Evolutionary conservation across 441 rosid species (phyloP).

Genomic region (Eruca vesicaria): DNA sequence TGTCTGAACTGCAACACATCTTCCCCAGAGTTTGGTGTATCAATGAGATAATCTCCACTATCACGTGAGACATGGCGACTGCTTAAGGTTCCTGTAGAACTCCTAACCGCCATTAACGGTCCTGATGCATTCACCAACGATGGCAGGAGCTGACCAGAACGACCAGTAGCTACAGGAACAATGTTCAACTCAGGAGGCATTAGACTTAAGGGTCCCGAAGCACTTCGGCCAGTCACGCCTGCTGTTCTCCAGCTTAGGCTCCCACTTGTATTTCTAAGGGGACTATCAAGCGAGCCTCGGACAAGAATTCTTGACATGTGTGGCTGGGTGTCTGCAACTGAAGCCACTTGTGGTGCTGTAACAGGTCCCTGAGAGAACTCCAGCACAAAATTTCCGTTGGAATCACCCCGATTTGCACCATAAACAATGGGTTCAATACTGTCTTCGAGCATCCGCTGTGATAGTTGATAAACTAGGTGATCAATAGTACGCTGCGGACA

Average conservation of each 20-base stretch:
- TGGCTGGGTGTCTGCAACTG: constrained; percentile 81
- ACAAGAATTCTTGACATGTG: constrained; percentile 98
- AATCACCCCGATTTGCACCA: constrained; percentile 62
- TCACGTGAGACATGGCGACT: constrained; percentile 98
- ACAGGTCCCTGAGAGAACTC: constrained; percentile 97
- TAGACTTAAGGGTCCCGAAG: constrained; percentile 94
- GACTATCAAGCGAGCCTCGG: constrained; percentile 97
- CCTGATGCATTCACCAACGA: constrained; percentile 94
- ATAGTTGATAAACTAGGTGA: constrained; percentile 95
- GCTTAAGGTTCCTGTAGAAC: constrained; percentile 92
- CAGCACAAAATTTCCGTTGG: constrained; percentile 75
- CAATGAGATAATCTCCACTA: constrained; percentile 94
- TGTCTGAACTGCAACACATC: constrained; percentile 91
- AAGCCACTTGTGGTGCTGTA: constrained; percentile 60
- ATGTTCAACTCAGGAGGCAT: constrained; percentile 94
- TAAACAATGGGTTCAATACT: constrained; percentile 72
- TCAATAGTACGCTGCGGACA: constrained; percentile 99
- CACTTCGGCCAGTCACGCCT: constrained; percentile 86
- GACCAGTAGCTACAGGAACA: constrained; percentile 82
- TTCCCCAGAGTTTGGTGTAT: constrained; percentile 96
- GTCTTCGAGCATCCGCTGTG: constrained; percentile 96
- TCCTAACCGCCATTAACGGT: constrained; percentile 93
- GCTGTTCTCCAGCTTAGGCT: constrained; percentile 96
- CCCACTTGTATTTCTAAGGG: constrained; percentile 94
- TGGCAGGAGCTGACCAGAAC: constrained; percentile 96